These are phyloP conservation scores for Aureobasidium vineae DNA, from an alignment of 2,329 filamentous ascomycete species.

Conservation along the genomic window DNA sequence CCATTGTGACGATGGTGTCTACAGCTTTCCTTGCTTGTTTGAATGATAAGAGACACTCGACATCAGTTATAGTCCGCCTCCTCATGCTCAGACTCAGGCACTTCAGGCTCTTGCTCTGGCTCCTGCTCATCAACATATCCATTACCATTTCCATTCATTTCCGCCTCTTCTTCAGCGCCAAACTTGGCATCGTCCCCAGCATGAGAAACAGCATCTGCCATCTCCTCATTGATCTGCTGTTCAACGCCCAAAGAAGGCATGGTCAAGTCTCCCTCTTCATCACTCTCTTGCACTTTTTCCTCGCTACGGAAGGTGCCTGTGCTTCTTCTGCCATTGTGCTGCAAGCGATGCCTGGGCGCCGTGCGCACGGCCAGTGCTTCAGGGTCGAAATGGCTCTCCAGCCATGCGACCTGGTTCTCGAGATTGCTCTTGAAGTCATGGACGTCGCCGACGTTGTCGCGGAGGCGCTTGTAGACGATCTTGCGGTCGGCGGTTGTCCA, in stretches of 20 bases:
- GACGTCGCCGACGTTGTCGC: neutral
- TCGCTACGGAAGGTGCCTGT: neutral
- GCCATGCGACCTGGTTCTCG: neutral
- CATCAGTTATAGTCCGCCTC: slow-evolving; percentile 5
- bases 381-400: neutral
- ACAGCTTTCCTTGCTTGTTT: too few relatives aligned
- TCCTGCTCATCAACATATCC: slow-evolving; percentile 14
- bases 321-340: neutral
- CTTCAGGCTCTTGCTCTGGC: slow-evolving; percentile 13
- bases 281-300: slow-evolving; percentile 18
- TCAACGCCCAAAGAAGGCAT: slow-evolving; percentile 13
- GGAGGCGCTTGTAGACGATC: slow-evolving; percentile 10
- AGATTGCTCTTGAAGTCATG: slow-evolving; percentile 8
- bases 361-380: slow-evolving; percentile 2
- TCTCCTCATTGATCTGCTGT: slow-evolving; percentile 2
- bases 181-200: neutral
- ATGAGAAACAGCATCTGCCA: slow-evolving; percentile 10
- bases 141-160: slow-evolving; percentile 36
- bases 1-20: too few relatives aligned
- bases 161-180: slow-evolving; percentile 40
- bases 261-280: slow-evolving; percentile 15
- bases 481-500: slow-evolving; percentile 26
- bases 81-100: slow-evolving; percentile 12
- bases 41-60: too few relatives aligned
- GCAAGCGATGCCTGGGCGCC: neutral